These are phyloP conservation scores for Aspergillus quadricinctus DNA, from an alignment of 2,329 filamentous ascomycete species.

Conservation along the genomic window DNA sequence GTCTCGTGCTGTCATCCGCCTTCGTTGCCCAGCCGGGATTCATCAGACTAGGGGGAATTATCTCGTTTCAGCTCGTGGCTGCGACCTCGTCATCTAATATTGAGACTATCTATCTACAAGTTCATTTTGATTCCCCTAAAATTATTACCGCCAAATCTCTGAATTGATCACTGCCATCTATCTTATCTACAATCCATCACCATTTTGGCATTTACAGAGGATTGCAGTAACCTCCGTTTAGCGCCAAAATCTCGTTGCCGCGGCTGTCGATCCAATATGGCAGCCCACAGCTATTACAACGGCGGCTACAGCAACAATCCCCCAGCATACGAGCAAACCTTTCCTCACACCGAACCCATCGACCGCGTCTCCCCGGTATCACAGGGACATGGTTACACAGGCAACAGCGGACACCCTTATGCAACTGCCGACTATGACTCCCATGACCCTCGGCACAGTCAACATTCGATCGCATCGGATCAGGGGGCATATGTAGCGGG, in stretches of 20 bases:
- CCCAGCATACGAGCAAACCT: constrained; percentile 30
- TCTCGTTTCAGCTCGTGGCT: background rate
- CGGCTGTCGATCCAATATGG: constrained; percentile 45
- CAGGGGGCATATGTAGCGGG: constrained; percentile 27
- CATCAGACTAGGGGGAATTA: background rate
- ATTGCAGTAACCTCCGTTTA: constrained; percentile 1
- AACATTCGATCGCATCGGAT: constrained; percentile 34
- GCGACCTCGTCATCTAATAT: background rate
- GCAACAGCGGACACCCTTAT: constrained; percentile 29
- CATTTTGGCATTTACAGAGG: background rate
- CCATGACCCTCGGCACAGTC: constrained; percentile 33
- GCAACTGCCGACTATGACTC: constrained; percentile 41
- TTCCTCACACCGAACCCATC: constrained; percentile 33
- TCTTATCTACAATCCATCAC: background rate
- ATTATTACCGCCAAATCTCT: background rate
- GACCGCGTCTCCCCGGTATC: constrained; percentile 27
- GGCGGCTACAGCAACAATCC: constrained; percentile 32
- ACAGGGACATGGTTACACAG: constrained; percentile 16
- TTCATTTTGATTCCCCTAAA: background rate
- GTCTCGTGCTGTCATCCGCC: background rate
- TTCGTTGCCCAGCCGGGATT: background rate
- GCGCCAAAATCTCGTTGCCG: background rate
- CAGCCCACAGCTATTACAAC: constrained; percentile 64
- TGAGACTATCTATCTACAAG: background rate
- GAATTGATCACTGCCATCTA: background rate